Percentiles rank a stretch among this genome's conserved stretches.
These are phyloP conservation scores for Fraxinus nigra DNA, from an alignment of 305 asterid genomes.

Conservation along the genomic window DNA sequence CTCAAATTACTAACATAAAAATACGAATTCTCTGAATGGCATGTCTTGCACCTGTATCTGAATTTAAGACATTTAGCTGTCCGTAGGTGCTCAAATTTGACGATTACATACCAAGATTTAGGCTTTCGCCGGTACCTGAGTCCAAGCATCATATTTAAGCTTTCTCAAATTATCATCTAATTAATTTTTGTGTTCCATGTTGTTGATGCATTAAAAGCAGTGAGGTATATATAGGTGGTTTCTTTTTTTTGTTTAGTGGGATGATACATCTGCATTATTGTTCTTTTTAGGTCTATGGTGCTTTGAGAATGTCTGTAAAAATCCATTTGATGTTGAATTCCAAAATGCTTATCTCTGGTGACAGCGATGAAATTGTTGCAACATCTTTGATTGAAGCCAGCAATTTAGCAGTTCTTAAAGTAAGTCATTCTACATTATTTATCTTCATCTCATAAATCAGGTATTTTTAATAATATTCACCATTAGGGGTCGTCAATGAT, in stretches of 20 bases:
- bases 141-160: not conserved
- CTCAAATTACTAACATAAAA: not conserved
- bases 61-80: not conserved
- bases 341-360: constrained; percentile 70
- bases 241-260: constrained; percentile 29
- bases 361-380: constrained; percentile 64
- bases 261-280: constrained; percentile 28
- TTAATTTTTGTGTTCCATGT: not conserved
- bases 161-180: not conserved
- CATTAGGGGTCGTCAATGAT: constrained; percentile 77
- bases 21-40: not conserved
- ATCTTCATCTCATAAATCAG: constrained; percentile 13
- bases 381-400: constrained; percentile 91
- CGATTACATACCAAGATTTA: not conserved
- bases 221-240: constrained; percentile 18
- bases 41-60: not conserved
- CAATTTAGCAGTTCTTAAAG: constrained; percentile 92
- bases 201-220: constrained; percentile 11
- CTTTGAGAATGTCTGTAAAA: constrained; percentile 90
- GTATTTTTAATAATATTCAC: constrained; percentile 8
- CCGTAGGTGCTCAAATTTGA: not conserved
- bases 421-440: constrained; percentile 28
- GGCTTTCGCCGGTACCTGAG: not conserved
- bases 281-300: constrained; percentile 72
- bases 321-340: constrained; percentile 89